Evolutionary conservation across 2,329 filamentous ascomycete species (phyloP).

Genomic region (Pyrenochaeta sp.): DNA sequence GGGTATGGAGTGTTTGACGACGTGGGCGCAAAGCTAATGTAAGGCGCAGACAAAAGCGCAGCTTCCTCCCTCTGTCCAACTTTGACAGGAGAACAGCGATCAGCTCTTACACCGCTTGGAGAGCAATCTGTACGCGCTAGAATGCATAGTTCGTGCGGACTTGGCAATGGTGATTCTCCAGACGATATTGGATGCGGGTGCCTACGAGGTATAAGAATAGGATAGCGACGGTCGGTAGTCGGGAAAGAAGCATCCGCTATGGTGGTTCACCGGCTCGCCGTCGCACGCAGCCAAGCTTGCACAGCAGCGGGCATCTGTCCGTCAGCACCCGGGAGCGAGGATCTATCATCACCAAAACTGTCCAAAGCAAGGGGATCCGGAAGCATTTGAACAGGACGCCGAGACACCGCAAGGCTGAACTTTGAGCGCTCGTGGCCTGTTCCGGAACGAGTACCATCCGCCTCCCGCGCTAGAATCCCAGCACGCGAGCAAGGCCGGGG

Average conservation of each 20-base stretch:
- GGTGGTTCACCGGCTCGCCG: background rate
- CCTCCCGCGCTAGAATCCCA: conserved; percentile 1
- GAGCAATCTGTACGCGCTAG: background rate
- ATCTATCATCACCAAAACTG: background rate
- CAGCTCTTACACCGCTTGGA: background rate
- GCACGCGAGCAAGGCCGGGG: background rate
- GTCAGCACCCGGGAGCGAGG: background rate
- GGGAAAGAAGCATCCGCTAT: background rate
- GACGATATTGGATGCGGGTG: no score
- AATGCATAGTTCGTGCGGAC: no score
- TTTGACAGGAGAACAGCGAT: background rate
- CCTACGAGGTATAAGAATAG: background rate
- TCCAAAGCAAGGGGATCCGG: conserved; percentile 3
- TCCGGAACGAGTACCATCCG: conserved; percentile 15
- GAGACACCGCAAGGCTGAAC: conserved; percentile 15
- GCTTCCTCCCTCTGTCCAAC: background rate
- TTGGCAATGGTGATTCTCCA: no score
- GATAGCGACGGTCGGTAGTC: background rate
- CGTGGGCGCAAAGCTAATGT: background rate
- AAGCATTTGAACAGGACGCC: conserved; percentile 8
- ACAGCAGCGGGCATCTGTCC: background rate
- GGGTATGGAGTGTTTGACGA: background rate
- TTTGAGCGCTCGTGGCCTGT: background rate
- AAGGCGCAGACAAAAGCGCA: background rate
- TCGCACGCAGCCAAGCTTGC: background rate